Conservation (phyloP, 495 filamentous ascomycete species). For the Lophium mytilinum region DNA sequence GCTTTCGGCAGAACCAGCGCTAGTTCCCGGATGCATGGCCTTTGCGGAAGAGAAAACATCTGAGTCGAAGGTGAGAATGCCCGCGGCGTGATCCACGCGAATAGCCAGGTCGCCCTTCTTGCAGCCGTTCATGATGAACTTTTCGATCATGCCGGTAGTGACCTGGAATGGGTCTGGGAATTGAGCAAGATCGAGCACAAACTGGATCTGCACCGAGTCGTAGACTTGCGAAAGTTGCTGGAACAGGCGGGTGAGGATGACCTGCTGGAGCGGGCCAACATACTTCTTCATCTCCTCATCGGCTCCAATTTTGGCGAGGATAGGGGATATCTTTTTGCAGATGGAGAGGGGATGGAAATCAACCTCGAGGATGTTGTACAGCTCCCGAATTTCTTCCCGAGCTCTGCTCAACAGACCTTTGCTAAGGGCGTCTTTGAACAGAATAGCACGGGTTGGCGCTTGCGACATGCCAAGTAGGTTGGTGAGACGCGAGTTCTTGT, state of each 20-base stretch:
- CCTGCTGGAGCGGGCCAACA: constrained; percentile 87
- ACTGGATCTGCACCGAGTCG: constrained; percentile 90
- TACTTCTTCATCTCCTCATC: constrained; percentile 97
- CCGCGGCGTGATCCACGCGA: constrained; percentile 88
- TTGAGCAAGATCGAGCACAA: constrained; percentile 86
- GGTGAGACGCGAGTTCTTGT: constrained; percentile 95
- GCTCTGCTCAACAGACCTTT: constrained; percentile 89
- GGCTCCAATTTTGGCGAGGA: constrained; percentile 84
- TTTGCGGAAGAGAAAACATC: constrained; percentile 97
- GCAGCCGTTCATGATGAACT: constrained; percentile 99
- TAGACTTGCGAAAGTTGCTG: constrained; percentile 99
- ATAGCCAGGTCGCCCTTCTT: constrained; percentile 98
- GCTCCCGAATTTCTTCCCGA: constrained; percentile 84
- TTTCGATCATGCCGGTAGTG: constrained; percentile 84
- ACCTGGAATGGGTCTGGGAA: constrained; percentile 98
- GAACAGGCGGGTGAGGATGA: constrained; percentile 95
- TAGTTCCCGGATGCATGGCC: constrained; percentile 77
- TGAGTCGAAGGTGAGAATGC: constrained; percentile 92
- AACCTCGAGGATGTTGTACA: constrained; percentile 97
- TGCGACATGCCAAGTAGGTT: constrained; percentile 89
- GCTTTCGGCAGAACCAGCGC: constrained; percentile 78
- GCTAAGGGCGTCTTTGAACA: constrained; percentile 93
- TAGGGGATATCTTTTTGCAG: constrained; percentile 97
- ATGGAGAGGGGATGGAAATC: constrained; percentile 98
- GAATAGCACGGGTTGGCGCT: constrained; percentile 76